Base-by-base conservation (phyloP, 306 rosid species). In the Acacia confusa region DNA sequence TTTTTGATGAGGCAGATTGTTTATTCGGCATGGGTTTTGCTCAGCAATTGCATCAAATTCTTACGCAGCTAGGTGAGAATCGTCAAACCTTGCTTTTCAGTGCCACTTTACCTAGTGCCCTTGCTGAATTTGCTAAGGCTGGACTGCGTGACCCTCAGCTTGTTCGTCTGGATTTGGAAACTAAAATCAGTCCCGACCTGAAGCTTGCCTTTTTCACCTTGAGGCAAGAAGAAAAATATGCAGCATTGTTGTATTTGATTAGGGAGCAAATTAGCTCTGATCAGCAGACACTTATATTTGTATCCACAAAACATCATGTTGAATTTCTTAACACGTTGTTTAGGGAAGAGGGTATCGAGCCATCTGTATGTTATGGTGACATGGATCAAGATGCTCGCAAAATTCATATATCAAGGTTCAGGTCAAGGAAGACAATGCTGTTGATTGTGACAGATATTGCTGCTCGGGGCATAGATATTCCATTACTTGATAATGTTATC, bases 381-480 rank as follows among this genome's bases (percentile, higher is more conserved):
- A 95, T 95, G 99, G 99, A 95, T 83, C 97, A 92, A n/a, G 99
- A 95, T 88, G 97, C 99, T 81, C 97, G 97, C 74, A 92, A 93
- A 76, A 91, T 93, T 77, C 89, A 95, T 70, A 82, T 95, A 76
- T 81, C 95, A 2, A 92, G 82, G 90, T 95, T 95, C 86, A 93
- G 97, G 90, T 77, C 94, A 7, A 88, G 99, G 72, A 95, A 55
- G 87, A 93, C 99, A 11, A 95, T 95, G 99, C 63, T 92, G 82
- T 85, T 95, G 82, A 95, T 95, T 79, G 99, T 93, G 76, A 95
- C 99, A 0, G 99, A 95, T 75, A 84, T 93, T 84, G 99, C 99
- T 1, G 97, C 99, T 74, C 90, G 97, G 38, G 99, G 99, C 25
- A 90, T 93, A 83, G 99, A 95, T 77, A 95, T 95, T 85, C 99